Conservation (phyloP, 305 asterid genomes). For the Solanum aculeatissimum region DNA sequence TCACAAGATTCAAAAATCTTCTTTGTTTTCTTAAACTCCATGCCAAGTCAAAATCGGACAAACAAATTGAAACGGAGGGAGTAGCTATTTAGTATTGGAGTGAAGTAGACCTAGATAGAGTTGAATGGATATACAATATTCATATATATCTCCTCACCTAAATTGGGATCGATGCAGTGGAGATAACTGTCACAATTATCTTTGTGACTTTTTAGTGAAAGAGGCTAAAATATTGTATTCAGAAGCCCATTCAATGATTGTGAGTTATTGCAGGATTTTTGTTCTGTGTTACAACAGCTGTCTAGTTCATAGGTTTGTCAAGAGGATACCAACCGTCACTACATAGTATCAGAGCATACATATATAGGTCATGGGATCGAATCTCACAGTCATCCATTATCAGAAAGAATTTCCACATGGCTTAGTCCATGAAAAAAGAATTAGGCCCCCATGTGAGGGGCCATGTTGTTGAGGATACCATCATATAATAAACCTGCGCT, state of each 20-base stretch:
- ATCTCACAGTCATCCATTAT: neutral
- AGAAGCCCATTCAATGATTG: neutral
- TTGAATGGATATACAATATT: neutral
- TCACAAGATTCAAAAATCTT: no score
- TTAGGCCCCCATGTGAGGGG: neutral
- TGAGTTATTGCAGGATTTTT: neutral
- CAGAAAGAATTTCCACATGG: neutral
- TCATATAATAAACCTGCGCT: neutral
- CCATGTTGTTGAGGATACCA: neutral
- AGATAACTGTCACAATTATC: neutral
- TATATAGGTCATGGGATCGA: neutral
- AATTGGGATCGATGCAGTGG: neutral
- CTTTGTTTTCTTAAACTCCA: no score
- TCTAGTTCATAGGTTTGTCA: neutral
- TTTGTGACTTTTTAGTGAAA: neutral
- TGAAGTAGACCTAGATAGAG: neutral
- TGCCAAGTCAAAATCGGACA: no score
- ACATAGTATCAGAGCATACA: neutral
- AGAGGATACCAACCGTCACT: neutral
- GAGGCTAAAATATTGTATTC: neutral
- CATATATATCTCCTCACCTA: neutral
- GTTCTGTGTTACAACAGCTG: neutral
- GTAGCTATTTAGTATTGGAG: neutral
- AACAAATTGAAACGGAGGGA: no score
- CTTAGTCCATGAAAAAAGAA: neutral